Evolutionary conservation across 2,329 filamentous ascomycete species (phyloP), one percentile per base, ranked within the genome.

Genomic region (Graphilbum sp.): DNA sequence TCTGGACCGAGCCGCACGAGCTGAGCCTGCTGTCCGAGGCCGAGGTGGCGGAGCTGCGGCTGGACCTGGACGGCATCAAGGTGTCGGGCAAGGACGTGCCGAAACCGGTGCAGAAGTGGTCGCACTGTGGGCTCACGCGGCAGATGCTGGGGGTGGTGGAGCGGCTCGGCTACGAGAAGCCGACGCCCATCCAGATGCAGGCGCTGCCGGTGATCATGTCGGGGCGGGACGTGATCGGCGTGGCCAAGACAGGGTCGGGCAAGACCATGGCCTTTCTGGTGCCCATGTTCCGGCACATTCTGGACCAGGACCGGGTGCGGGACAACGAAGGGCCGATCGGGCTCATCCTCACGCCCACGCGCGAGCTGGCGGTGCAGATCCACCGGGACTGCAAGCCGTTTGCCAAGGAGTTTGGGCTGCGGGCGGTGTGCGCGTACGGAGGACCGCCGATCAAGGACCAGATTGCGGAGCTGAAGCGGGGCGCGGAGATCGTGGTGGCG

Each of bases 231-330:
- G 82, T 95, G 29, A 85, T 98, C 45, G 90, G 87, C 47, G 86
- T 98, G 38, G 90, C 90, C 16, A 96, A 96, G 63, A 98, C 90
- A 20, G 90, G 90, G 5, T 96, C 90, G 20, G 90, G 90, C 54
- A 98, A 98, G 63, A 98, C 90, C 0, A 76, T 96, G 50, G 90
- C 90, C 6, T 98, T 96, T 54, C 62, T 94, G 23, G 70, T 98
- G 33, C 90, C 90, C 29, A 95, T 96, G 85, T 95, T 98, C 55
- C 76, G 90, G 40, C 90, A 98, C 55, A 94, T 96, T 61, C 90
- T 88, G 57, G 90, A 96, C 52, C 90, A 98, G 54, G 68, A 75
- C 36, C 76, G 81, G 0, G 63, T 95, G 16, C 82, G 81, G 49
- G 75, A 81, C 32, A 76, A 79, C 44, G 90, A 98, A 53, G 90